Evolutionary conservation across 108 stramenopile species (phyloP).

Genomic region (Nitzschia sp.): DNA sequence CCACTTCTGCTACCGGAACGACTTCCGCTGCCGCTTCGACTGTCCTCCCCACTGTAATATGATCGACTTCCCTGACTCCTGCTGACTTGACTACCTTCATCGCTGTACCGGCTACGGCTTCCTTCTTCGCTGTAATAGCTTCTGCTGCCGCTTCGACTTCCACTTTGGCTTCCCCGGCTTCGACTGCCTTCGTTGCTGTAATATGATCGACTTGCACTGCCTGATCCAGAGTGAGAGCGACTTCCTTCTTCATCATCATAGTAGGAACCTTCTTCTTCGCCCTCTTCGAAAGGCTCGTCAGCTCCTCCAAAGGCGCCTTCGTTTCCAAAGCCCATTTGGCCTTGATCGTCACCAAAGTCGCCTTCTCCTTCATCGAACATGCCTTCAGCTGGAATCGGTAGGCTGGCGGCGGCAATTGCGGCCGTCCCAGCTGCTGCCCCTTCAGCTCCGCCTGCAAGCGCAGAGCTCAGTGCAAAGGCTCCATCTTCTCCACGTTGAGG

Average conservation of each 20-base stretch:
- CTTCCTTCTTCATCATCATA: conserved; percentile 19
- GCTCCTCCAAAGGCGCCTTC: conserved; percentile 23
- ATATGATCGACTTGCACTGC: conserved; percentile 10
- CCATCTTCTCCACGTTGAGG: conserved; percentile 21
- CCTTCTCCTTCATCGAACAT: conserved; percentile 30
- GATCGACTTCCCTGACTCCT: conserved; percentile 10
- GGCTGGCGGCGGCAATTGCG: conserved; percentile 62
- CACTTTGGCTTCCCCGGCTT: background rate
- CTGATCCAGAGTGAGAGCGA: conserved; percentile 10
- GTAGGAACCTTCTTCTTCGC: conserved; percentile 20
- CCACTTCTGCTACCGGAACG: background rate
- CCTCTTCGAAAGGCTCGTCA: background rate
- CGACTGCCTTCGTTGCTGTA: conserved; percentile 19
- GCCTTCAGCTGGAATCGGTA: conserved; percentile 36
- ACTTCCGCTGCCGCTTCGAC: conserved; percentile 20
- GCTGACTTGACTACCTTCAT: conserved; percentile 12
- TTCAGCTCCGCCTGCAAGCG: conserved; percentile 18
- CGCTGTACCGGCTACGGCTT: conserved; percentile 25
- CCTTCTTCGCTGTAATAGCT: conserved; percentile 15
- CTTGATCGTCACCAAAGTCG: conserved; percentile 17
- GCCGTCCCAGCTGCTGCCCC: conserved; percentile 47
- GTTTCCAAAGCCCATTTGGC: conserved; percentile 28
- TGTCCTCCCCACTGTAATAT: conserved; percentile 18
- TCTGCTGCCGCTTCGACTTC: conserved; percentile 9
- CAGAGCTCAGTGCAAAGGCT: conserved; percentile 4